A percentile compares a stretch with the other conserved stretches of the same genome.
Evolutionary conservation across 2,329 filamentous ascomycete genomes (phyloP).

Genomic region (Mariannaea elegans): DNA sequence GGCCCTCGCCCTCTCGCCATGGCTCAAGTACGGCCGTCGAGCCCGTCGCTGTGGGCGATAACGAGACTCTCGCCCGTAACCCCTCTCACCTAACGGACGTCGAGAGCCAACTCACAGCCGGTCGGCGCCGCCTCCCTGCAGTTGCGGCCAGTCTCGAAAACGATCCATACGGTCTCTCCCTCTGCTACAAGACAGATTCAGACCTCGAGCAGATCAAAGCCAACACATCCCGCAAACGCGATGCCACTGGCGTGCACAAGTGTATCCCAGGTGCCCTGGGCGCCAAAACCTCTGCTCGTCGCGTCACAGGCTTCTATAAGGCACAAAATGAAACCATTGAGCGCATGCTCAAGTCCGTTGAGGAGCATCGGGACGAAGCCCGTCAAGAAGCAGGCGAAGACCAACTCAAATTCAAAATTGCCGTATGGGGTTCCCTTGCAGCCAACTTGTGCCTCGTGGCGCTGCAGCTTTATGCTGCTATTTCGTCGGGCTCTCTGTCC

Average conservation of each 20-base stretch:
- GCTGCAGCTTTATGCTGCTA: constrained; percentile 89
- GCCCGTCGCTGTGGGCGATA: constrained; percentile 45
- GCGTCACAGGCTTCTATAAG: constrained; percentile 84
- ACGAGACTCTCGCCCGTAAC: constrained; percentile 55
- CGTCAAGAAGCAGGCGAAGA: constrained; percentile 83
- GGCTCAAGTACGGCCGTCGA: constrained; percentile 59
- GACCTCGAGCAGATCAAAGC: constrained; percentile 82
- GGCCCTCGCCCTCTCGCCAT: constrained; percentile 39
- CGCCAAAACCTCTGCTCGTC: constrained; percentile 54
- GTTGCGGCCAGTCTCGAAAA: constrained; percentile 64
- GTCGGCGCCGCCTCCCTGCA: constrained; percentile 59
- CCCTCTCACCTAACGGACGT: constrained; percentile 53
- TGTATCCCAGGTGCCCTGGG: constrained; percentile 31
- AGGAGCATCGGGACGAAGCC: constrained; percentile 86
- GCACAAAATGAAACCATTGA: constrained; percentile 94
- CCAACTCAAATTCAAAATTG: constrained; percentile 77
- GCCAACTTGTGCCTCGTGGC: constrained; percentile 83
- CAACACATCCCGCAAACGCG: constrained; percentile 81
- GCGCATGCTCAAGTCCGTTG: constrained; percentile 88
- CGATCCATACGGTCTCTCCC: constrained; percentile 84
- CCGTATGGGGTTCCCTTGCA: constrained; percentile 72
- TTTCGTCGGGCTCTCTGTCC: constrained; percentile 88
- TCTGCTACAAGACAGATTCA: constrained; percentile 77
- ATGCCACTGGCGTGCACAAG: constrained; percentile 45
- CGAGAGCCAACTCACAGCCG: constrained; percentile 56